These are phyloP conservation scores for Nitzschia sp. DNA, from an alignment of 108 stramenopile species.

Conservation along the genomic window DNA sequence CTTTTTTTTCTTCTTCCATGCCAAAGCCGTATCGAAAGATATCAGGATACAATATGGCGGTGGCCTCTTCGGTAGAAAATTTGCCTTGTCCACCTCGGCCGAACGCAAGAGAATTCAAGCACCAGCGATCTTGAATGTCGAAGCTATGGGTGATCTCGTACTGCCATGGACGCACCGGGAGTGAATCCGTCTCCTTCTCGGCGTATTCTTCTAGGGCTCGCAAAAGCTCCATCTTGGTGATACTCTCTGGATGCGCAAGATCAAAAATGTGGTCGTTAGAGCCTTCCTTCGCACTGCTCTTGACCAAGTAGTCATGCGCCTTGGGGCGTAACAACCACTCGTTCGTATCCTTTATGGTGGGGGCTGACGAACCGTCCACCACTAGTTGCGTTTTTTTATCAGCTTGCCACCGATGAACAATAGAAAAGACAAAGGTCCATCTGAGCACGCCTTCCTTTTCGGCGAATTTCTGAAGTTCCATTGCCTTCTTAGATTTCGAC, in stretches of 20 bases:
- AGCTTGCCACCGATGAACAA: slow-evolving; percentile 34
- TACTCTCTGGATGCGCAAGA: slow-evolving; percentile 24
- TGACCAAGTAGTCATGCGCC: slow-evolving; percentile 57
- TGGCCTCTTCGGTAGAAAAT: slow-evolving; percentile 26
- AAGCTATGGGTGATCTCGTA: slow-evolving; percentile 12
- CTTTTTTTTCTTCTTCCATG: slow-evolving; percentile 15
- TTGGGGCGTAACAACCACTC: slow-evolving; percentile 39
- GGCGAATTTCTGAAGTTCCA: slow-evolving; percentile 19
- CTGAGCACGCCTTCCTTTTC: slow-evolving; percentile 57
- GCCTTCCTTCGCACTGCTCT: slow-evolving; percentile 12
- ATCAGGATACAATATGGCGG: slow-evolving; percentile 38
- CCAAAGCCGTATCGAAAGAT: slow-evolving; percentile 30
- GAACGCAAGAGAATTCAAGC: background rate
- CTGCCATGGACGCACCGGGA: slow-evolving; percentile 8
- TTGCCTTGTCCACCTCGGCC: background rate
- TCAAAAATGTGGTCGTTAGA: slow-evolving; percentile 47
- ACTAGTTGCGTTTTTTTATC: background rate
- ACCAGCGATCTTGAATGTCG: slow-evolving; percentile 34
- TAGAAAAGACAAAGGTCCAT: slow-evolving; percentile 73
- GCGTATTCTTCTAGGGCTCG: slow-evolving; percentile 46
- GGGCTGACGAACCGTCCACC: slow-evolving; percentile 5
- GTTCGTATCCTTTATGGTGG: slow-evolving; percentile 25
- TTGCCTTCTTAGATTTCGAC: slow-evolving; percentile 12
- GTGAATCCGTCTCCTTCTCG: background rate
- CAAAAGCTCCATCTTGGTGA: slow-evolving; percentile 42